Base-by-base conservation (phyloP, 176 grass and related monocot genomes). In the Puya raimondii region DNA sequence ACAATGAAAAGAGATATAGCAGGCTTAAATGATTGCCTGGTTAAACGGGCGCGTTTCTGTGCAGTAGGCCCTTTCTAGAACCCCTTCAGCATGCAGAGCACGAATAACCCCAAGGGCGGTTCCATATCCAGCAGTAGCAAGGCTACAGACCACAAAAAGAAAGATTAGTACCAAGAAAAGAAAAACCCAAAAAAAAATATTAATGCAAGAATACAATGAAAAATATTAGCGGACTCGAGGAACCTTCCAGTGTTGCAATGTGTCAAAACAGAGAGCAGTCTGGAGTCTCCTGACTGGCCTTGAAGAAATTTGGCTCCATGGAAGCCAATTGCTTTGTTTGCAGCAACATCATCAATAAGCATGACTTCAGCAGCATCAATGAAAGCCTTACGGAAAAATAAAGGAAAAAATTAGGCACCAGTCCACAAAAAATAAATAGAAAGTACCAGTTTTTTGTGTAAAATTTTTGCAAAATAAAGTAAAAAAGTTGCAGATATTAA, bases 201-300 rank as follows among this genome's bases (percentile, higher is more conserved):
- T 22, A 67, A 67, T 67, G 29, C 75, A 59, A 66, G 20, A 49
- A 42, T 12, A 21, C 1, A 72, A 50, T 64, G 2, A 70, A 57
- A 48, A 63, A 72, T 58, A 3, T 33, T 65, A 12, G 13, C 2
- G 57, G 47, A 33, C 67, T 18, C 47, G n/a, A 64, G 63, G 64
- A 64, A 92, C 93, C 89, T 97, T 59, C 93, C 93, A 72, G 93
- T 97, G 76, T 97, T 97, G 61, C 93, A 97, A 65, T 97, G 93
- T 47, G 93, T 97, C 63, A 97, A 69, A 81, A 92, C 80, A 76
- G 74, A 79, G 21, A 92, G 77, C 15, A 72, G 83, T 72, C 72
- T 79, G 11, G 76, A 83, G 67, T 53, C 73, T 68, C 78, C 71
- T 52, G 82, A 70, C 47, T 85, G 70, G 52, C 47, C 54, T 79